A percentile compares a stretch with the other conserved stretches of the same genome.
phyloP scores from a whole-genome alignment of 129 eudicot species.

The Chrysanthemum lavandulifolium region DNA sequence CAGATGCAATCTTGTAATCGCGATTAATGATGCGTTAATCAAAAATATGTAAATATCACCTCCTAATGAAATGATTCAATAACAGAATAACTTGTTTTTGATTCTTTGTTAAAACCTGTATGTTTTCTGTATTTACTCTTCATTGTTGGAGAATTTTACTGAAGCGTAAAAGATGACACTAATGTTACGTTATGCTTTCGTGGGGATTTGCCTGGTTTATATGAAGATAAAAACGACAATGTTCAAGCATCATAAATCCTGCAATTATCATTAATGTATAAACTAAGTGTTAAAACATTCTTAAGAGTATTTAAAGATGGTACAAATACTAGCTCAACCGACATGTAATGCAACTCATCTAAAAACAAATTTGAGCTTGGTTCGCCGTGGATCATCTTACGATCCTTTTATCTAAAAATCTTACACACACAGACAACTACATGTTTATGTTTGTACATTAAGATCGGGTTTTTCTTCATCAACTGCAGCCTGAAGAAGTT shows the following conservation, averaged over 20 bases:
- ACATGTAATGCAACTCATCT: constrained; percentile 39
- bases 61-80: too few relatives aligned
- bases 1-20: too few relatives aligned
- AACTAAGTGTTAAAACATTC: constrained; percentile 18
- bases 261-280: constrained; percentile 10
- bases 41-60: too few relatives aligned
- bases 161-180: too few relatives aligned
- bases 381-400: constrained; percentile 44
- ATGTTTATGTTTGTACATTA: constrained; percentile 33
- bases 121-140: too few relatives aligned
- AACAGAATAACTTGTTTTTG: too few relatives aligned
- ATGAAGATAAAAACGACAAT: not conserved
- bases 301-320: constrained; percentile 30
- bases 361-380: constrained; percentile 43
- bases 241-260: not conserved
- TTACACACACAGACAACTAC: constrained; percentile 22
- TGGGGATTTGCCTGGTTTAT: too few relatives aligned
- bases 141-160: too few relatives aligned
- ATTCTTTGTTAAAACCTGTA: too few relatives aligned
- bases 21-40: too few relatives aligned
- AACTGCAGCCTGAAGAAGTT: constrained; percentile 60
- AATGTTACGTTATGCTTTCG: too few relatives aligned
- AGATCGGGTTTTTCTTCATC: constrained; percentile 18
- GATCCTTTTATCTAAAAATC: constrained; percentile 56
- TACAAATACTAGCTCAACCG: constrained; percentile 45